Conservation (phyloP, 768 basidiomycete genomes). For the Amyloporia xantha region DNA sequence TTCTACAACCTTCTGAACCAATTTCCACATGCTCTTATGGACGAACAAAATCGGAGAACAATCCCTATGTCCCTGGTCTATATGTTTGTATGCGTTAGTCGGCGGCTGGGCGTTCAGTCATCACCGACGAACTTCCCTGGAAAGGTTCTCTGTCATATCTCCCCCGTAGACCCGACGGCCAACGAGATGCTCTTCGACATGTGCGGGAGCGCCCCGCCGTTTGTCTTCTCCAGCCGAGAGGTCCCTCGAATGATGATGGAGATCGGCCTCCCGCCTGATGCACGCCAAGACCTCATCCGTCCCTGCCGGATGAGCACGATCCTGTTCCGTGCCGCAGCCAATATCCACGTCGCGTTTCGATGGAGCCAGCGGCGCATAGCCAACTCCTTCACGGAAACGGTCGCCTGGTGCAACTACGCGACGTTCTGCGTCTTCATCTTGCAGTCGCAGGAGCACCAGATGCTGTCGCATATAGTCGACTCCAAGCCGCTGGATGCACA, state of each 20-base stretch:
- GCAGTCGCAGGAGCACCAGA: constrained; percentile 9
- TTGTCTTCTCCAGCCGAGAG: constrained; percentile 12
- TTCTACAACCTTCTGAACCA: constrained; percentile 44
- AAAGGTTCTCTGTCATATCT: constrained; percentile 47
- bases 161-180: constrained; percentile 28
- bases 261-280: constrained; percentile 6
- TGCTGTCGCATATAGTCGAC: constrained; percentile 7
- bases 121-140: constrained; percentile 51
- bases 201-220: constrained; percentile 12
- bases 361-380: not conserved
- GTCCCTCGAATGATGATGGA: constrained; percentile 7
- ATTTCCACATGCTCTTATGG: constrained; percentile 55
- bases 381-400: not conserved
- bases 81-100: constrained; percentile 48
- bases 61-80: constrained; percentile 58
- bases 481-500: constrained; percentile 18
- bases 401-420: constrained; percentile 17
- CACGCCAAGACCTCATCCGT: constrained; percentile 10
- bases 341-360: constrained; percentile 8
- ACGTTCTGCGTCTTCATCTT: constrained; percentile 12
- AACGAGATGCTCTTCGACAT: constrained; percentile 43
- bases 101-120: constrained; percentile 44
- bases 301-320: constrained; percentile 6
- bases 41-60: constrained; percentile 31
- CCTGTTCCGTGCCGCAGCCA: constrained; percentile 8